These are phyloP conservation scores for Trichocladium uniseriatum DNA, from an alignment of 495 filamentous ascomycete species.

Conservation along the genomic window DNA sequence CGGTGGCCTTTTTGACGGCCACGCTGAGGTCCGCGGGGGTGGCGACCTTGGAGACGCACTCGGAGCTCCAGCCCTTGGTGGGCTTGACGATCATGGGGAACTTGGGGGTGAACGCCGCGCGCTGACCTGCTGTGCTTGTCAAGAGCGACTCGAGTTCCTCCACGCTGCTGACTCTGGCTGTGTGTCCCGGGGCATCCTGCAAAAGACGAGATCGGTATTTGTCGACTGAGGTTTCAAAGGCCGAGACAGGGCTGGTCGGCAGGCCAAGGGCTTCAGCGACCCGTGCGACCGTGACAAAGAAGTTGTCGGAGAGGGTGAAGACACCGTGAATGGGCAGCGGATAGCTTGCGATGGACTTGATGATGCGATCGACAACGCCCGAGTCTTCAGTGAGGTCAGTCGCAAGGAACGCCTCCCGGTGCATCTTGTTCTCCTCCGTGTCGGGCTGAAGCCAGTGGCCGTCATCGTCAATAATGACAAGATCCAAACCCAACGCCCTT, in stretches of 20 bases:
- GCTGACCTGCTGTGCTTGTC: background rate
- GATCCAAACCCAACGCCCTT: slow-evolving; percentile 32
- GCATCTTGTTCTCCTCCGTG: slow-evolving; percentile 23
- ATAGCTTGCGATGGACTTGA: slow-evolving; percentile 24
- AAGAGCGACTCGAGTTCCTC: slow-evolving; percentile 18
- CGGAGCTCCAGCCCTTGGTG: slow-evolving; percentile 26
- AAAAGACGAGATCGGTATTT: slow-evolving; percentile 35
- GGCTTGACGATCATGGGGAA: slow-evolving; percentile 27
- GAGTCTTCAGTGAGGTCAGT: slow-evolving; percentile 28
- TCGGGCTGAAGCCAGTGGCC: slow-evolving; percentile 40
- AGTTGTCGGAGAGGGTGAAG: slow-evolving; percentile 32
- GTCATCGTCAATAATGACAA: slow-evolving; percentile 39
- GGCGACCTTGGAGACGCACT: slow-evolving; percentile 24
- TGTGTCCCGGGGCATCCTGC: slow-evolving; percentile 24
- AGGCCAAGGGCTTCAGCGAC: slow-evolving; percentile 28
- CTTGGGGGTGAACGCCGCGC: slow-evolving; percentile 7
- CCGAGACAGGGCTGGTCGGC: slow-evolving; percentile 23
- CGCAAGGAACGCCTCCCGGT: slow-evolving; percentile 29
- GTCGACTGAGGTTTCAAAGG: slow-evolving; percentile 35
- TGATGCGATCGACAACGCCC: slow-evolving; percentile 25
- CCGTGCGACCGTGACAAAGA: slow-evolving; percentile 29
- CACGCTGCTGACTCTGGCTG: slow-evolving; percentile 13
- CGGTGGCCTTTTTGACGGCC: slow-evolving; percentile 21
- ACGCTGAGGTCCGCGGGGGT: slow-evolving; percentile 13
- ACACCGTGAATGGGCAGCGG: slow-evolving; percentile 31